These are phyloP conservation scores for Punica granatum DNA, from an alignment of 345 rosid species.

Conservation along the genomic window DNA sequence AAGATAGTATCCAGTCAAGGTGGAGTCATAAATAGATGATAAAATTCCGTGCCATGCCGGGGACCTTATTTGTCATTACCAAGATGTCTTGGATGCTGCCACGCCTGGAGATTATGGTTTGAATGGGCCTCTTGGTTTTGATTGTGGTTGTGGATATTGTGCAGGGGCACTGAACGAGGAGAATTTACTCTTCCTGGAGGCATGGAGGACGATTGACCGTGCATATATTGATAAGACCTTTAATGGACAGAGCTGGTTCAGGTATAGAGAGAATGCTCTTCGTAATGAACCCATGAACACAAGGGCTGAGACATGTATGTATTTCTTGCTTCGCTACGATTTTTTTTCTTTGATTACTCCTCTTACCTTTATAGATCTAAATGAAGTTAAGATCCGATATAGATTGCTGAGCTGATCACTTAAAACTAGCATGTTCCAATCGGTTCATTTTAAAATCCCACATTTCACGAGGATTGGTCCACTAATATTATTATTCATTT, in stretches of 20 bases:
- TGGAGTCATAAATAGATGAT: background rate
- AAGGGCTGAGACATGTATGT: conserved; percentile 80
- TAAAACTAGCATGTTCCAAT: background rate
- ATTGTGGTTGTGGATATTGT: conserved; percentile 3
- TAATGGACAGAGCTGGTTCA: conserved; percentile 97
- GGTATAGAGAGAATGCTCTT: conserved; percentile 83
- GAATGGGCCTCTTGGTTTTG: conserved; percentile 4
- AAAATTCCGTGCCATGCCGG: background rate
- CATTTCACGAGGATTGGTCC: background rate
- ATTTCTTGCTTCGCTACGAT: background rate
- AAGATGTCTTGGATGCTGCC: background rate
- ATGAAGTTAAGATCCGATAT: background rate
- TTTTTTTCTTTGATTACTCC: conserved; percentile 2
- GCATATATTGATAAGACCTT: conserved; percentile 85
- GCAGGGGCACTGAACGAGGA: conserved; percentile 78
- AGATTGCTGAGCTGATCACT: background rate
- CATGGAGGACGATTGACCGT: conserved; percentile 96
- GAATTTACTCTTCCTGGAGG: conserved; percentile 84
- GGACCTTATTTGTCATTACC: background rate
- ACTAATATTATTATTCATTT: background rate
- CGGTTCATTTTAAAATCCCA: background rate
- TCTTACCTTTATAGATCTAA: background rate
- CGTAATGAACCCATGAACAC: conserved; percentile 84
- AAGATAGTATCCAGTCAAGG: background rate
- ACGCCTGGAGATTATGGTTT: background rate